Conservation (phyloP, 2,329 filamentous ascomycete genomes). For the Pestalotiopsis sp. region DNA sequence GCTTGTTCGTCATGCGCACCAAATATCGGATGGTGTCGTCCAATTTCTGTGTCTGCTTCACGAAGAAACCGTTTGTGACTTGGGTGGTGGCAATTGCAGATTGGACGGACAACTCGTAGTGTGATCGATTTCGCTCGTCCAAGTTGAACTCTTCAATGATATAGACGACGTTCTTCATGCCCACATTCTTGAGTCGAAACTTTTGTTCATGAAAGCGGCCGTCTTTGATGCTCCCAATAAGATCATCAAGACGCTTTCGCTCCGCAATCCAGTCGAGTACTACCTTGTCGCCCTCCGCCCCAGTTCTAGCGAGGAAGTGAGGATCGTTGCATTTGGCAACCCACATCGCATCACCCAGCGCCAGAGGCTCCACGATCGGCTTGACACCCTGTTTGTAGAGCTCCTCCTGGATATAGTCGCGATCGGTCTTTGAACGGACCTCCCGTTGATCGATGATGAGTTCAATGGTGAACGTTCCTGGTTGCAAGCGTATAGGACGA, state of each 20-base stretch:
- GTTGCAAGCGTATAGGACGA: slow-evolving; percentile 61
- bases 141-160: slow-evolving; percentile 75
- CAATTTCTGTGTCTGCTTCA: slow-evolving; percentile 75
- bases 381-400: slow-evolving; percentile 67
- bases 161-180: slow-evolving; percentile 77
- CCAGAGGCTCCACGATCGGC: slow-evolving; percentile 68
- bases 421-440: slow-evolving; percentile 70
- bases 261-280: slow-evolving; percentile 82
- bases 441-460: slow-evolving; percentile 77
- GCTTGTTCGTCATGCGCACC: slow-evolving; percentile 68
- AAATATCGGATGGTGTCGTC: slow-evolving; percentile 81
- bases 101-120: slow-evolving; percentile 68
- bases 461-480: slow-evolving; percentile 71
- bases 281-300: slow-evolving; percentile 68
- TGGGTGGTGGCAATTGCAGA: slow-evolving; percentile 78
- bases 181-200: slow-evolving; percentile 73
- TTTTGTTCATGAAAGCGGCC: slow-evolving; percentile 85
- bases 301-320: slow-evolving; percentile 54
- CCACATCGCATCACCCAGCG: slow-evolving; percentile 79
- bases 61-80: slow-evolving; percentile 77
- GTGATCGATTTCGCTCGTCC: slow-evolving; percentile 52
- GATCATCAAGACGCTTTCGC: slow-evolving; percentile 77
- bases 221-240: slow-evolving; percentile 80
- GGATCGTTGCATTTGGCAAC: slow-evolving; percentile 72
- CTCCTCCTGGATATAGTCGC: slow-evolving; percentile 77